Percentiles rank a stretch among this genome's conserved stretches.
phyloP scores from a whole-genome alignment of 352 stramenopile genomes.

The Pythium periplocum region DNA sequence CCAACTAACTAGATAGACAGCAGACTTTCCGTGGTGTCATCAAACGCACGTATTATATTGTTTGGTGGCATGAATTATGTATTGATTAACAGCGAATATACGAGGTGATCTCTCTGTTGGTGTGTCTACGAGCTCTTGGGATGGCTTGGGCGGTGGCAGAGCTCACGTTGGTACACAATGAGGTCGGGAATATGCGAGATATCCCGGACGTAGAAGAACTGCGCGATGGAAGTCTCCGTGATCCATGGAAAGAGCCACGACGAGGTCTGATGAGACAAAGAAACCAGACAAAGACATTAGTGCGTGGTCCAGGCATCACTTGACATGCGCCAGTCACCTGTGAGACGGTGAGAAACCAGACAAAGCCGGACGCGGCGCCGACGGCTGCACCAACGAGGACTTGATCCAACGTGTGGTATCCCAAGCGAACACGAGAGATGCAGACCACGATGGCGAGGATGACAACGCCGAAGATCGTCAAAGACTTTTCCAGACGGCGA shows the following conservation, averaged over 20 bases:
- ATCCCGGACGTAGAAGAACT: conserved; percentile 65
- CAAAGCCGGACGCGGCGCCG: conserved; percentile 32
- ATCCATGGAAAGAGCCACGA: conserved; percentile 55
- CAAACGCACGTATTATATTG: conserved; percentile 1
- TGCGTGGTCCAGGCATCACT: not conserved
- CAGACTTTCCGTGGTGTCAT: not conserved
- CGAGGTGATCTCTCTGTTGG: too few species aligned
- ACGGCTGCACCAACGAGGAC: conserved; percentile 49
- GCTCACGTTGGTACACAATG: conserved; percentile 69
- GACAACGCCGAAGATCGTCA: conserved; percentile 50
- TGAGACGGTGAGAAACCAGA: conserved; percentile 46
- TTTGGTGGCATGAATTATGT: too few species aligned
- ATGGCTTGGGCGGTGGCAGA: conserved; percentile 19
- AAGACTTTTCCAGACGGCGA: conserved; percentile 47
- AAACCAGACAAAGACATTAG: not conserved
- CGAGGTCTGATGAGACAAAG: conserved; percentile 24
- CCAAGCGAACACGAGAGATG: conserved; percentile 69
- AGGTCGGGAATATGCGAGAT: conserved; percentile 73
- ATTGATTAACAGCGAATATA: too few species aligned
- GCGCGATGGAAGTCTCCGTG: conserved; percentile 34
- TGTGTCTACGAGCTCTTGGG: conserved; percentile 9
- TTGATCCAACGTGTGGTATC: conserved; percentile 78
- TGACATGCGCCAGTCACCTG: conserved; percentile 9
- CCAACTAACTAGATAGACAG: not conserved
- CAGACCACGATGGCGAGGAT: conserved; percentile 49